A percentile compares a stretch with the other conserved stretches of the same genome.
These are phyloP conservation scores for Apium graveolens DNA, from an alignment of 129 eudicot species.

Conservation along the genomic window DNA sequence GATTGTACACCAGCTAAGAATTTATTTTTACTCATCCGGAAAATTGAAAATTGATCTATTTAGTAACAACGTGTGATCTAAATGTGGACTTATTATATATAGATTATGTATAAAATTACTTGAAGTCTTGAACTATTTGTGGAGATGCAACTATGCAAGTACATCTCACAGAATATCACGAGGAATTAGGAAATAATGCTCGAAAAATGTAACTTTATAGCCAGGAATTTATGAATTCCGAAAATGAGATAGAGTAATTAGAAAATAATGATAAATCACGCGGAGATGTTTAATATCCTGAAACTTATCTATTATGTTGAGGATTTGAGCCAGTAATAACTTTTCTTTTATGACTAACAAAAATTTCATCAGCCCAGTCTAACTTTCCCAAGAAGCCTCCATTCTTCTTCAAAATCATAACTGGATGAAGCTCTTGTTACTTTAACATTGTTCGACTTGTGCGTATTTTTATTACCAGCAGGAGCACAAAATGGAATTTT, in stretches of 20 bases:
- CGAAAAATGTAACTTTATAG: not conserved
- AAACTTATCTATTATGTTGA: conserved; percentile 42
- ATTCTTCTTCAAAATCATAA: conserved; percentile 5
- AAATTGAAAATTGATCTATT: not conserved
- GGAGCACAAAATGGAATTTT: conserved; percentile 22
- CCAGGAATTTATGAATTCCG: not conserved
- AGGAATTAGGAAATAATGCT: not conserved
- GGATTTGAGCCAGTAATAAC: conserved; percentile 60
- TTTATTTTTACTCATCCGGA: not conserved
- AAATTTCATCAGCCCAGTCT: conserved; percentile 20
- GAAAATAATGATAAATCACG: conserved; percentile 1
- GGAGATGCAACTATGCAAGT: not conserved
- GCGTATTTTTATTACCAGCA: not conserved
- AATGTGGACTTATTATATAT: too few relatives aligned
- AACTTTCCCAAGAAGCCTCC: not conserved
- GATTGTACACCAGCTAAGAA: not conserved
- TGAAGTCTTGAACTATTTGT: not conserved
- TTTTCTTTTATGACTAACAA: conserved; percentile 44
- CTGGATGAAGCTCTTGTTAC: not conserved
- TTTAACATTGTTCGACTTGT: conserved; percentile 14
- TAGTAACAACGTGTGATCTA: too few relatives aligned
- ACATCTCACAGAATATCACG: not conserved
- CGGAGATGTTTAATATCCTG: not conserved
- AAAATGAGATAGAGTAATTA: not conserved
- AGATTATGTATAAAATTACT: not conserved